Conservation (phyloP, 306 rosid species). For the Acacia acuminata region DNA sequence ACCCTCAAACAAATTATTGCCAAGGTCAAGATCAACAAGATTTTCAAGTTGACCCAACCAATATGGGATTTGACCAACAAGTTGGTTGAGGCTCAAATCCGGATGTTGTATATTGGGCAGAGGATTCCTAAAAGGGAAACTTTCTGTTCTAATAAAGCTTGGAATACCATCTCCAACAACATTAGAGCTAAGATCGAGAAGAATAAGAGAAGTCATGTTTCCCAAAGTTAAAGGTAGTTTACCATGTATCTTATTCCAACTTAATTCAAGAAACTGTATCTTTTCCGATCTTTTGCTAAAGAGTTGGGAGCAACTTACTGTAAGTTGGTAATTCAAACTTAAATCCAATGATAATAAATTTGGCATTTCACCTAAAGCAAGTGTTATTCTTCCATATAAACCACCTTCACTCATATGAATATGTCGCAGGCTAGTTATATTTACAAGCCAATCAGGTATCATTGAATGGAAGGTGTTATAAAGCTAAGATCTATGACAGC, state of each 20-base stretch:
- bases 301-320: conserved; percentile 41
- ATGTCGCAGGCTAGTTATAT: background rate
- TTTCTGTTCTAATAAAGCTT: conserved; percentile 34
- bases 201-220: conserved; percentile 45
- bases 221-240: conserved; percentile 43
- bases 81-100: conserved; percentile 20
- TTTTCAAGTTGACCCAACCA: conserved; percentile 44
- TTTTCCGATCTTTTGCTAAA: conserved; percentile 41
- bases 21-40: conserved; percentile 27
- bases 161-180: conserved; percentile 39
- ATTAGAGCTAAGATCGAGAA: conserved; percentile 24
- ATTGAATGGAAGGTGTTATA: conserved; percentile 34
- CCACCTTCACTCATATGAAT: background rate
- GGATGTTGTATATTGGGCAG: conserved; percentile 25
- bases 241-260: conserved; percentile 32
- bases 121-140: conserved; percentile 18
- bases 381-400: background rate
- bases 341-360: conserved; percentile 30
- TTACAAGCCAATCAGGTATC: conserved; percentile 49
- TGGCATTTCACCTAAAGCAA: conserved; percentile 27
- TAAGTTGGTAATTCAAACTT: conserved; percentile 10
- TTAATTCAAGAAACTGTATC: conserved; percentile 29
- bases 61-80: conserved; percentile 41
- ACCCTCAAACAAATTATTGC: conserved; percentile 37
- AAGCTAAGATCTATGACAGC: conserved; percentile 27